phyloP scores from a whole-genome alignment of 441 rosid species.

The Pelargonium cotyledonis region DNA sequence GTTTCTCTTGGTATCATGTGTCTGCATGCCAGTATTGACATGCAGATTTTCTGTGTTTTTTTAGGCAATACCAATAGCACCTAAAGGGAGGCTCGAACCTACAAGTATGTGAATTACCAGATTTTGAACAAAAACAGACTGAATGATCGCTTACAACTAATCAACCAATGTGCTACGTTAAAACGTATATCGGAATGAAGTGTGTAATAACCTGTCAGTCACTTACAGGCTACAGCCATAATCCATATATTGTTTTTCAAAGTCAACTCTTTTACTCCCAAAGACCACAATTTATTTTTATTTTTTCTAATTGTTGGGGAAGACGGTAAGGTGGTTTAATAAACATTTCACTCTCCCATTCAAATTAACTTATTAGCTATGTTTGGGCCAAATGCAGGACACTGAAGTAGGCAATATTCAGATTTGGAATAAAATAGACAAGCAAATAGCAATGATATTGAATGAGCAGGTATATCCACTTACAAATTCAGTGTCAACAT shows the following conservation, averaged over 20 bases:
- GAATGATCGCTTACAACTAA: neutral
- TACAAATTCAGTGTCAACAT: constrained; percentile 74
- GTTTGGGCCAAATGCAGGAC: neutral
- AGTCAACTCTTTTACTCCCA: neutral
- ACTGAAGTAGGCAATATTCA: neutral
- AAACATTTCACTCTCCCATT: neutral
- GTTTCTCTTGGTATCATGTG: neutral
- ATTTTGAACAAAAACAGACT: neutral
- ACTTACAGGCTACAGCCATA: neutral
- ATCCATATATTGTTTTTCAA: too few relatives aligned
- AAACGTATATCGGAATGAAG: neutral
- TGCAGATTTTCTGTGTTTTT: neutral
- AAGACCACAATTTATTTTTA: too few relatives aligned
- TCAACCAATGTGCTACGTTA: neutral
- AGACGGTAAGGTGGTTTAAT: neutral
- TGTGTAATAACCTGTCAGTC: neutral
- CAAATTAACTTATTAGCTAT: neutral
- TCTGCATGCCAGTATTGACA: neutral
- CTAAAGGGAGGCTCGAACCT: too few relatives aligned
- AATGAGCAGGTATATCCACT: constrained; percentile 28
- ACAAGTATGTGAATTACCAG: neutral
- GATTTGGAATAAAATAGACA: neutral
- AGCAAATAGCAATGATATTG: constrained; percentile 9
- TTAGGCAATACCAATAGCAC: neutral
- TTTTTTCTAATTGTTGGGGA: neutral